Percentiles rank a stretch among this genome's conserved stretches.
Conservation (phyloP, 148 eudicot genomes). For the Bassia scoparia region DNA sequence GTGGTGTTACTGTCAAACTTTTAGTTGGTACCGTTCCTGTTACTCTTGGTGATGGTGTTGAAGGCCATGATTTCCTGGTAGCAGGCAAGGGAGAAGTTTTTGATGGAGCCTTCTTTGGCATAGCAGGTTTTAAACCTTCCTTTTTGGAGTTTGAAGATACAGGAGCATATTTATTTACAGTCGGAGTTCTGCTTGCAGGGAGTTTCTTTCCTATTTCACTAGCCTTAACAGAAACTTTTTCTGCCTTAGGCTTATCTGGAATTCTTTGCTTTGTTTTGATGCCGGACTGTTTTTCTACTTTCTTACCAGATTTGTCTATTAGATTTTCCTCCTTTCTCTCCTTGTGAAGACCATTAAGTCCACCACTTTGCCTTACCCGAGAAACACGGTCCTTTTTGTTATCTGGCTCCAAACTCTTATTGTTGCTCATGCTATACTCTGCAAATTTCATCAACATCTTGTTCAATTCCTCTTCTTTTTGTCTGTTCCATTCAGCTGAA, state of each 20-base stretch:
- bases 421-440: constrained; percentile 49
- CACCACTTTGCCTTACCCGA: constrained; percentile 41
- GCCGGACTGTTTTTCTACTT: constrained; percentile 57
- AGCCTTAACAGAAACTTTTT: constrained; percentile 38
- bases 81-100: constrained; percentile 61
- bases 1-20: constrained; percentile 40
- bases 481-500: constrained; percentile 80
- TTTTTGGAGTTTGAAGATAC: constrained; percentile 42
- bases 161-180: constrained; percentile 34
- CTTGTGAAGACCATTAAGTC: constrained; percentile 40
- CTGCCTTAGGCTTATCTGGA: constrained; percentile 58
- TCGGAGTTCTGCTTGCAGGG: constrained; percentile 42
- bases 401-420: constrained; percentile 35
- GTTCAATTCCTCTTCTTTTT: constrained; percentile 81
- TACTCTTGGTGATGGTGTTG: constrained; percentile 65
- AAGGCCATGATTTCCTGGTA: constrained; percentile 84
- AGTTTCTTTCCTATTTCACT: constrained; percentile 36
- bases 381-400: constrained; percentile 35
- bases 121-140: constrained; percentile 54
- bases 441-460: constrained; percentile 77
- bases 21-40: constrained; percentile 54
- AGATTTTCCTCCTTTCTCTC: constrained; percentile 56
- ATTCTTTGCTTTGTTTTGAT: constrained; percentile 44
- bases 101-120: constrained; percentile 50
- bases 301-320: constrained; percentile 38